phyloP scores from a whole-genome alignment of 1,284 basidiomycete genomes.

The Apiotrichum montevideense region DNA sequence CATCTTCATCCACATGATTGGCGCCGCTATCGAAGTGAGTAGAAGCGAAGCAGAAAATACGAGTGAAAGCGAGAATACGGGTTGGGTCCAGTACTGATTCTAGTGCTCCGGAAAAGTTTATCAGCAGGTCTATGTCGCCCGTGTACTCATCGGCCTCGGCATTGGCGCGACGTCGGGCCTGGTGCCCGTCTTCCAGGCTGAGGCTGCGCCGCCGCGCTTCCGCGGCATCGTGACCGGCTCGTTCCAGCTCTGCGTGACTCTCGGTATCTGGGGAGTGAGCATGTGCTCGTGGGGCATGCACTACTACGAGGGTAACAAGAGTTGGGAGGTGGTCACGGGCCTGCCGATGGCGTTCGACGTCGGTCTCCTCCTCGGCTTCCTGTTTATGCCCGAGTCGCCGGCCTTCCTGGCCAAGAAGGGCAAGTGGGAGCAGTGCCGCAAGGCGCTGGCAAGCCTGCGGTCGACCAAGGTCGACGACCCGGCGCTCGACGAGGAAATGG shows the following conservation, averaged over 20 bases:
- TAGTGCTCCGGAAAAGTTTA: constrained; percentile 28
- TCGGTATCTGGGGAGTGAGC: constrained; percentile 47
- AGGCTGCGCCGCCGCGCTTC: constrained; percentile 36
- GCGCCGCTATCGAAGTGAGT: constrained; percentile 46
- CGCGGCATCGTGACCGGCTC: constrained; percentile 39
- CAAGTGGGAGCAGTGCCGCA: constrained; percentile 41
- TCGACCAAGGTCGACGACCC: constrained; percentile 39
- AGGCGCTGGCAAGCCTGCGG: constrained; percentile 46
- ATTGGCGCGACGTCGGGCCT: constrained; percentile 46
- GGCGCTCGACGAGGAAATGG: constrained; percentile 43
- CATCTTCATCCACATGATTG: constrained; percentile 44
- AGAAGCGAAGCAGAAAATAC: too few species aligned
- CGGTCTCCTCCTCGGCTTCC: constrained; percentile 44
- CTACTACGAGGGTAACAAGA: constrained; percentile 21
- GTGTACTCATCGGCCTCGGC: constrained; percentile 45
- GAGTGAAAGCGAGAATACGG: too few species aligned
- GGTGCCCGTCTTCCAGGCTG: constrained; percentile 49
- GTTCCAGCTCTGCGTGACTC: constrained; percentile 49
- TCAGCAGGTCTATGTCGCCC: constrained; percentile 45
- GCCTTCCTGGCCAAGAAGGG: constrained; percentile 46
- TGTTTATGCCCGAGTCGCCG: constrained; percentile 48
- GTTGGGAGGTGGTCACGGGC: constrained; percentile 22
- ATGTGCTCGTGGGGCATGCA: constrained; percentile 47
- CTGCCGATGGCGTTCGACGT: constrained; percentile 40
- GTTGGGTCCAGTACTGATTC: too few species aligned